Conservation (phyloP, 352 stramenopile genomes). For the Nothophytophthora sp. region DNA sequence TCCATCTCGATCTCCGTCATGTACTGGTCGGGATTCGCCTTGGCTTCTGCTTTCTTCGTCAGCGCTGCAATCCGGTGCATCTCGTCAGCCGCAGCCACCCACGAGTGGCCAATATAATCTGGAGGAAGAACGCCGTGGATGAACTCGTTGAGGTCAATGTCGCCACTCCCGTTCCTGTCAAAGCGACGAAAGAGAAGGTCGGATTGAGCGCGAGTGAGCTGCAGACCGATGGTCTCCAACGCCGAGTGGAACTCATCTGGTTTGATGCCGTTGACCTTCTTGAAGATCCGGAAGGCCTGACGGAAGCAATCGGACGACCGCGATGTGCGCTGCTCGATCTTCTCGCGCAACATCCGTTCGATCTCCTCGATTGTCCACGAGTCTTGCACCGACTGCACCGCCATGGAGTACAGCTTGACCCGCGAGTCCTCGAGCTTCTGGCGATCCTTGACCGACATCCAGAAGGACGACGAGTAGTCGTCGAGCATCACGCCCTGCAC, state of each 20-base stretch:
- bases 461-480: conserved; percentile 60
- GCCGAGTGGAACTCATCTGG: conserved; percentile 70
- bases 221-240: conserved; percentile 57
- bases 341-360: conserved; percentile 78
- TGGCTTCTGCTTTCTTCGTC: conserved; percentile 54
- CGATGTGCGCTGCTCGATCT: conserved; percentile 84
- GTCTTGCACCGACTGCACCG: conserved; percentile 64
- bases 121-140: conserved; percentile 74
- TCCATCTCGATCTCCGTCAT: conserved; percentile 82
- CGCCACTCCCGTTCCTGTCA: conserved; percentile 70
- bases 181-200: conserved; percentile 72
- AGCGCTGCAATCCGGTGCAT: conserved; percentile 53
- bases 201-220: conserved; percentile 48
- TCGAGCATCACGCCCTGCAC: conserved; percentile 78
- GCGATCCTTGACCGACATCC: conserved; percentile 53
- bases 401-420: conserved; percentile 56
- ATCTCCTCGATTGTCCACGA: conserved; percentile 80
- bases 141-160: conserved; percentile 84
- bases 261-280: conserved; percentile 82
- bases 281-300: conserved; percentile 82
- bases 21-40: conserved; percentile 55
- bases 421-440: conserved; percentile 55
- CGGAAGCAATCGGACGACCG: conserved; percentile 78
- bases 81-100: conserved; percentile 78
- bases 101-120: conserved; percentile 72